Base-by-base conservation (phyloP, 2,329 filamentous ascomycete genomes). In the Nigrospora oryzae region DNA sequence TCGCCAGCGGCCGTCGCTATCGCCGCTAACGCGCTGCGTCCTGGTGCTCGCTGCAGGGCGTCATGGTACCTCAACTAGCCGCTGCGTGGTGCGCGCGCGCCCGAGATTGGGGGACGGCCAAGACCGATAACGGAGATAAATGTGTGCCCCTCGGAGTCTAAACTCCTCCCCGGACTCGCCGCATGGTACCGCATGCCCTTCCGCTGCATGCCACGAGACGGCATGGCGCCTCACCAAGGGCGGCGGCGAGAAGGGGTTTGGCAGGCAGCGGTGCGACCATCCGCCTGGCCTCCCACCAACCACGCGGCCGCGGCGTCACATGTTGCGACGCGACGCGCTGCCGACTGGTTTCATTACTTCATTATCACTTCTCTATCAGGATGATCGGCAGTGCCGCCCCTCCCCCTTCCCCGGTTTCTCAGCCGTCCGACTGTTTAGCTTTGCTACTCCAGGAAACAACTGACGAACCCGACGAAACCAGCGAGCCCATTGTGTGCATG, bases 51-150 rank as follows among this genome's bases (percentile, higher is more conserved):
- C 23, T 28, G 23, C 23, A 28, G 23, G 23, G 23, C 23, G 23
- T 28, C 23, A 28, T 28, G 23, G 23, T 28, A 28, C 23, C 23
- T 28, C 23, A 28, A 28, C 23, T 28, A 28, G 23, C 23, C 23
- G 23, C 23, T 28, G 23, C 23, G 23, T 28, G 10, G 8, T 28
- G 5, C 23, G 23, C 23, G 23, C 23, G 23, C 23, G 5, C 8
- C 23, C 23, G 23, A 16, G 40, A 23, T 16, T 36, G 4, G n/a
- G 15, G 40, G 32, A 15, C n/a, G 33, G 35, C 30, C 17, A 36
- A 34, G 15, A 14, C 44, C 44, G 44, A 46, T 46, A 46, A 46
- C 44, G 44, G 44, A 46, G 39, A 43, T 43, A 43, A 39, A 46
- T n/a, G 14, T 11, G 42, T 13, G 14, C n/a, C 36, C n/a, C 8